phyloP scores from a whole-genome alignment of 2,329 filamentous ascomycete genomes.

The Talaromyces sp. region DNA sequence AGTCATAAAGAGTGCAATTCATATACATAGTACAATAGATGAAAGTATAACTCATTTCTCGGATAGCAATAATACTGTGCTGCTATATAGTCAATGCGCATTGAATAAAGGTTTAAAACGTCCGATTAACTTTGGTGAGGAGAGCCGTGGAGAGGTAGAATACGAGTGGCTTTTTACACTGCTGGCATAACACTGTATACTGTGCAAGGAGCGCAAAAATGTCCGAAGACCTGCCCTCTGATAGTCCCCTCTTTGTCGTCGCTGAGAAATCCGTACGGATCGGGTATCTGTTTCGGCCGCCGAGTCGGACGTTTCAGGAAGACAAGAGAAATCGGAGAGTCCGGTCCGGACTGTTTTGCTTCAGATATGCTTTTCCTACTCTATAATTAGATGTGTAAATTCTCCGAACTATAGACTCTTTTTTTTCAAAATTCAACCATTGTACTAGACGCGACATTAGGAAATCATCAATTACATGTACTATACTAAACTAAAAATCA shows the following conservation, averaged over 20 bases:
- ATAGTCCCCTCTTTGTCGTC: background rate
- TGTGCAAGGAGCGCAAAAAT: no score
- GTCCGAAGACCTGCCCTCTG: no score
- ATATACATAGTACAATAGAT: background rate
- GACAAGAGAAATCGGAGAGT: background rate
- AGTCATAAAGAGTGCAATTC: background rate
- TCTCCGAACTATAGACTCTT: background rate
- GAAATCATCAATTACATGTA: background rate
- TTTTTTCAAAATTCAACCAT: background rate
- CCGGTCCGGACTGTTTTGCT: background rate
- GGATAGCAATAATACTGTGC: background rate
- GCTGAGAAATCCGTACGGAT: no score
- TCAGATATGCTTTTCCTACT: background rate
- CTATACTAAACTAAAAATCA: background rate
- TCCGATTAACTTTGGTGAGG: background rate
- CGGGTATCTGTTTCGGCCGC: background rate
- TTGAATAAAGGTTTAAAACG: background rate
- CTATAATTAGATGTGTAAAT: background rate
- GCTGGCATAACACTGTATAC: no score
- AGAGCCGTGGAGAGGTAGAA: background rate
- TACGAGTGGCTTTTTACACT: no score
- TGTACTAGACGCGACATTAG: background rate
- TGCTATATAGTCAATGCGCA: background rate
- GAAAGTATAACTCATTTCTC: no score
- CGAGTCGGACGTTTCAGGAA: background rate